Evolutionary conservation across 106 monocot species (phyloP).

Genomic region (Allium fistulosum): DNA sequence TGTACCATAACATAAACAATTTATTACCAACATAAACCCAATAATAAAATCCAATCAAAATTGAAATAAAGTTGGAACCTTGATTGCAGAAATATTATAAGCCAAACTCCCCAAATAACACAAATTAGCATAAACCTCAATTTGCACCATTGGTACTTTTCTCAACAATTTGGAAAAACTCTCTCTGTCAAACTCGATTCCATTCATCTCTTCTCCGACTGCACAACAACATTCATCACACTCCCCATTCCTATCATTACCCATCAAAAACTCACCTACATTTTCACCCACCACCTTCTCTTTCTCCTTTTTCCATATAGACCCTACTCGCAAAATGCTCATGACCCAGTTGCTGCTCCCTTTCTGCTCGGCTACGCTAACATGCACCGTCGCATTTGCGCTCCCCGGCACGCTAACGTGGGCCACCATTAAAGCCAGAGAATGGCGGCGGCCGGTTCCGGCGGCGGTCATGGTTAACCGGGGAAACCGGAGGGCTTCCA

Average conservation of each 20-base stretch:
- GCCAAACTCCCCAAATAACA: conserved; percentile 65
- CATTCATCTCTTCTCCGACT: conserved; percentile 11
- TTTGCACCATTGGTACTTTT: conserved; percentile 46
- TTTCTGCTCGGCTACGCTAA: conserved; percentile 5
- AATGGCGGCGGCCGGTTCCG: no score
- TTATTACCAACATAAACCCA: no score
- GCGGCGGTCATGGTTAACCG: no score
- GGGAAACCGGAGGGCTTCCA: no score
- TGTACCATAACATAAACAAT: no score
- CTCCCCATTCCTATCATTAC: background rate
- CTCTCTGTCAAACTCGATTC: conserved; percentile 39
- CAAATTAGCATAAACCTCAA: conserved; percentile 45
- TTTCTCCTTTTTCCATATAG: conserved; percentile 19
- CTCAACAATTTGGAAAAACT: conserved; percentile 58
- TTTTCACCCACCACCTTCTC: conserved; percentile 13
- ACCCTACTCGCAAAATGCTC: conserved; percentile 31
- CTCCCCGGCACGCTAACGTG: no score
- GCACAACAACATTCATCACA: conserved; percentile 6
- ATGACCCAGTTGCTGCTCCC: conserved; percentile 33
- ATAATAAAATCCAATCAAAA: no score
- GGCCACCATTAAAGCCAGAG: no score
- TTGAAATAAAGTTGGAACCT: conserved; percentile 26
- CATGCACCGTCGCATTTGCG: background rate
- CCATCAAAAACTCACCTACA: conserved; percentile 12
- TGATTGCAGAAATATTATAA: conserved; percentile 60